Conservation (phyloP, 306 rosid genomes). For the Glycine tomentella region DNA sequence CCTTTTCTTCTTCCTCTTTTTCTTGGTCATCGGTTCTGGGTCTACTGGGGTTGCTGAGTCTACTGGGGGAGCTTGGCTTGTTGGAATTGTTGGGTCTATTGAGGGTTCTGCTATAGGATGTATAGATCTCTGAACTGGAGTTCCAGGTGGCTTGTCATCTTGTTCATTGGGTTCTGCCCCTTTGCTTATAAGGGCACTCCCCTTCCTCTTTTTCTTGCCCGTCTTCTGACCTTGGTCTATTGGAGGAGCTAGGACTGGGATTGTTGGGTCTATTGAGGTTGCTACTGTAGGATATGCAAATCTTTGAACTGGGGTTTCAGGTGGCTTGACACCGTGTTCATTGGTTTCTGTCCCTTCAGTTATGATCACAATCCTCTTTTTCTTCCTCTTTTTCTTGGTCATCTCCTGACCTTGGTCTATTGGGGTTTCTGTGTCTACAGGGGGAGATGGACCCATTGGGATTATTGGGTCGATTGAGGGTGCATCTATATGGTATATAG, state of each 20-base stretch:
- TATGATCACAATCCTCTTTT: not conserved
- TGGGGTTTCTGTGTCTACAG: not conserved
- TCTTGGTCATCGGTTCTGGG: constrained; percentile 7
- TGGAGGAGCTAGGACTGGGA: constrained; percentile 3
- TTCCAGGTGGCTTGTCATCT: not conserved
- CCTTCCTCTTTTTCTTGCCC: not conserved
- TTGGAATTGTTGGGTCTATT: not conserved
- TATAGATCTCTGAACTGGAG: not conserved
- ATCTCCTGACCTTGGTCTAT: constrained; percentile 5
- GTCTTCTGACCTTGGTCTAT: not conserved
- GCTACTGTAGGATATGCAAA: not conserved
- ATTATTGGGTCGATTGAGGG: not conserved
- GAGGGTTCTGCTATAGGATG: not conserved
- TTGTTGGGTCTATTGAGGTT: not conserved
- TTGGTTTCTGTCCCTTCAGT: not conserved
- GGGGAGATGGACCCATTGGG: not conserved
- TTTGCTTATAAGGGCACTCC: not conserved
- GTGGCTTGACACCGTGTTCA: not conserved
- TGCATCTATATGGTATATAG: not conserved
- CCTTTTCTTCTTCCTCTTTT: not conserved
- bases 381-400: not conserved
- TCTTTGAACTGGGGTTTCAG: constrained; percentile 9
- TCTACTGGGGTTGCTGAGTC: constrained; percentile 45
- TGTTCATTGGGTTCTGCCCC: not conserved
- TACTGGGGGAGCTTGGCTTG: not conserved